Evolutionary conservation across 495 filamentous ascomycete genomes (phyloP).

Genomic region (Podospora appendiculata): DNA sequence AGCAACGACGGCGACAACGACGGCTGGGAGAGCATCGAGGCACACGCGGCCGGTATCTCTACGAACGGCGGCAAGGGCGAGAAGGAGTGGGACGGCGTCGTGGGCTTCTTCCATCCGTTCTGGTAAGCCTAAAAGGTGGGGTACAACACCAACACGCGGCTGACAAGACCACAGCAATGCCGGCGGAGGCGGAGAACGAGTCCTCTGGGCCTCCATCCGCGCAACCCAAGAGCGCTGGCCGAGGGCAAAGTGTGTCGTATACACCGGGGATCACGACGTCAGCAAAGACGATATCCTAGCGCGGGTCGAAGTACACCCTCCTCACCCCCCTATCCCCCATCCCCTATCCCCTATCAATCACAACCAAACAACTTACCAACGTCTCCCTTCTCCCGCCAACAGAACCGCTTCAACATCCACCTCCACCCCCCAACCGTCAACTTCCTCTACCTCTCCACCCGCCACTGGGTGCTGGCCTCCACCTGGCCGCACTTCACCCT

Average conservation of each 20-base stretch:
- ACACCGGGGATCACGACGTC: slow-evolving; percentile 88
- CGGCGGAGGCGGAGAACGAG: slow-evolving; percentile 90
- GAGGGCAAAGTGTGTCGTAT: slow-evolving; percentile 79
- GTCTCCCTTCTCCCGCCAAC: neutral
- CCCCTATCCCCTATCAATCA: too few species aligned
- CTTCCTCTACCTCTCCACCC: slow-evolving; percentile 83
- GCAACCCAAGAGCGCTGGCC: slow-evolving; percentile 89
- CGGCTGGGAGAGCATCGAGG: slow-evolving; percentile 70
- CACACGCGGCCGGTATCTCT: slow-evolving; percentile 40
- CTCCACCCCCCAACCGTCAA: slow-evolving; percentile 76
- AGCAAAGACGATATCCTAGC: slow-evolving; percentile 70
- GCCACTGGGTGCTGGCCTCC: slow-evolving; percentile 72
- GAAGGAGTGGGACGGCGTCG: slow-evolving; percentile 68
- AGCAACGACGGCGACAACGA: slow-evolving; percentile 58
- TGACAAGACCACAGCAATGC: slow-evolving; percentile 49
- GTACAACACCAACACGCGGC: too few species aligned
- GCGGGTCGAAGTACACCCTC: slow-evolving; percentile 54
- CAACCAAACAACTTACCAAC: neutral
- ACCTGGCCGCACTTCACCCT: slow-evolving; percentile 92
- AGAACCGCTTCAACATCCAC: slow-evolving; percentile 87
- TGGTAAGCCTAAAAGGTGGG: slow-evolving; percentile 53
- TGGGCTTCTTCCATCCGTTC: slow-evolving; percentile 97
- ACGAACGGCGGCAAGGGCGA: slow-evolving; percentile 45
- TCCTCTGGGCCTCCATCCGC: slow-evolving; percentile 91
- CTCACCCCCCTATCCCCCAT: neutral